phyloP scores from a whole-genome alignment of 2,329 filamentous ascomycete species.

The Alternaria angustiovoidea region DNA sequence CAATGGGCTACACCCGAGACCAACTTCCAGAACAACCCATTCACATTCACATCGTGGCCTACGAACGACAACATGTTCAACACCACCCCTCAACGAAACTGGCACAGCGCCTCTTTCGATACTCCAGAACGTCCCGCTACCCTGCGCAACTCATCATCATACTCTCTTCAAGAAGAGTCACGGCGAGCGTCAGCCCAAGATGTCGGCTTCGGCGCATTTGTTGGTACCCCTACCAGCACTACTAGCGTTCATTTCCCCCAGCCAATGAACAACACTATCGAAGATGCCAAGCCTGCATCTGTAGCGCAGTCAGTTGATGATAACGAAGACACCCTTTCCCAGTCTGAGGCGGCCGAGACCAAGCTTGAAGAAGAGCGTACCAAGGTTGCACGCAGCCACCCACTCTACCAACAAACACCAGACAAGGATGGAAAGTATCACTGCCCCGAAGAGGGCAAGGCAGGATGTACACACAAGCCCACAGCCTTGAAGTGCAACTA shows the following conservation, averaged over 20 bases:
- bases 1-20: slow-evolving; percentile 37
- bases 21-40: slow-evolving; percentile 39
- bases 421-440: slow-evolving; percentile 84
- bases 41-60: slow-evolving; percentile 37
- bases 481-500: slow-evolving; percentile 99
- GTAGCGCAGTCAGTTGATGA: slow-evolving; percentile 38
- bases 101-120: slow-evolving; percentile 32
- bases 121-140: slow-evolving; percentile 30
- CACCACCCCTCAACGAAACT: slow-evolving; percentile 29
- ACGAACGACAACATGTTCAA: slow-evolving; percentile 36
- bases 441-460: slow-evolving; percentile 81
- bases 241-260: slow-evolving; percentile 36
- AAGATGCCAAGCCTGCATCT: slow-evolving; percentile 36
- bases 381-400: slow-evolving; percentile 61
- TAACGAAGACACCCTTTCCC: slow-evolving; percentile 41
- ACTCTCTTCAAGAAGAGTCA: slow-evolving; percentile 30
- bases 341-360: slow-evolving; percentile 39
- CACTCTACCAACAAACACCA: slow-evolving; percentile 73
- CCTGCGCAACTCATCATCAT: slow-evolving; percentile 41
- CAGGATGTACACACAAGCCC: slow-evolving; percentile 85
- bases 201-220: slow-evolving; percentile 33
- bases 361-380: slow-evolving; percentile 50
- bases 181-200: slow-evolving; percentile 38
- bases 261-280: slow-evolving; percentile 28
- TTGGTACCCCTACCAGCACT: slow-evolving; percentile 45